Conservation (phyloP, 495 filamentous ascomycete genomes). For the Penicillium bovifimosum region DNA sequence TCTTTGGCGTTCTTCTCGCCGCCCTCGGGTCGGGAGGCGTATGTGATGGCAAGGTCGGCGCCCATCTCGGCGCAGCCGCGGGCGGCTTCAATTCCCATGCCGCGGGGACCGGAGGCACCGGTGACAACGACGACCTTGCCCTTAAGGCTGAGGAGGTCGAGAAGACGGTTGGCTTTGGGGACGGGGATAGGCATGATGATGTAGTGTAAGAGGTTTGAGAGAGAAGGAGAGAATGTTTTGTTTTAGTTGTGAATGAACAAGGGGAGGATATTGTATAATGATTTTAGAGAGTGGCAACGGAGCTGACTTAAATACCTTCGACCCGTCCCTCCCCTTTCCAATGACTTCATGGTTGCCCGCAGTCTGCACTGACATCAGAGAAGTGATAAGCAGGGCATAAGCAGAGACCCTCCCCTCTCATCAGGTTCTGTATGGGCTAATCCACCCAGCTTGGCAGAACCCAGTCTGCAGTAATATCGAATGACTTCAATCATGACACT, state of each 20-base stretch:
- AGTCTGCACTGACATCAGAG: constrained; percentile 8
- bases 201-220: background rate
- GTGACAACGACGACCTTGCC: constrained; percentile 69
- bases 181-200: constrained; percentile 48
- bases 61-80: constrained; percentile 69
- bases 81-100: constrained; percentile 70
- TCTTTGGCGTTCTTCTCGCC: constrained; percentile 62
- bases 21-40: constrained; percentile 53
- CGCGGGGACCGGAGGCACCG: constrained; percentile 61
- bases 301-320: background rate
- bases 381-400: background rate
- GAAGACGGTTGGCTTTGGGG: constrained; percentile 51
- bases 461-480: background rate
- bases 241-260: no score
- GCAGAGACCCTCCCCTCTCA: background rate
- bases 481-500: background rate
- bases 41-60: constrained; percentile 63
- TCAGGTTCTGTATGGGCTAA: constrained; percentile 1
- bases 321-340: background rate
- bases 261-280: background rate
- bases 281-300: background rate
- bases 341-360: constrained; percentile 5
- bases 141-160: constrained; percentile 65
- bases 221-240: background rate
- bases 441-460: background rate